phyloP scores from a whole-genome alignment of 140 eudicot species.

The Stevia rebaudiana region DNA sequence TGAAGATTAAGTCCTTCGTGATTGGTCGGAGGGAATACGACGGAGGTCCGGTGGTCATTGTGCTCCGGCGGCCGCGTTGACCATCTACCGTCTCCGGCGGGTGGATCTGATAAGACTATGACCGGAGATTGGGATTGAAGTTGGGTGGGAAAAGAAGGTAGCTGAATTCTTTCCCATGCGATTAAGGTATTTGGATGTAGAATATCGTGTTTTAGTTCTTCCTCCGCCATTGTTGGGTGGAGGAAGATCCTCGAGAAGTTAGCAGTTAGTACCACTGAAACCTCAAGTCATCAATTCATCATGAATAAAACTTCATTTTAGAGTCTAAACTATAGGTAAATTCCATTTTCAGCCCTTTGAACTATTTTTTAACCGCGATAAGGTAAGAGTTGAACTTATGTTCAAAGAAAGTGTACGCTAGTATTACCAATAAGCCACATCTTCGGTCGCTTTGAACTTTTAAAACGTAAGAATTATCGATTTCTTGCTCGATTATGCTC shows the following conservation, averaged over 20 bases:
- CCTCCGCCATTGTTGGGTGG: slow-evolving; percentile 30
- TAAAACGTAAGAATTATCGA: too few species aligned
- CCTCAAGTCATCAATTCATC: background rate
- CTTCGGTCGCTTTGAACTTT: too few species aligned
- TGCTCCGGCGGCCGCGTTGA: slow-evolving; percentile 12
- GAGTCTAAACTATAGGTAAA: background rate
- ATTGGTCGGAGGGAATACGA: slow-evolving; percentile 52
- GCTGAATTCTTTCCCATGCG: slow-evolving; percentile 23
- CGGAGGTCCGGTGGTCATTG: slow-evolving; percentile 10
- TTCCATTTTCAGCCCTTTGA: background rate
- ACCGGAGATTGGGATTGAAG: slow-evolving; percentile 19
- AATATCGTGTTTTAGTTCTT: background rate
- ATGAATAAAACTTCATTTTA: background rate
- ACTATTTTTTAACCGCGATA: too few species aligned
- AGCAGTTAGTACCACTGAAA: background rate
- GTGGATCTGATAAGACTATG: slow-evolving; percentile 16
- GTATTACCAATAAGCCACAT: too few species aligned
- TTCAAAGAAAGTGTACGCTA: too few species aligned
- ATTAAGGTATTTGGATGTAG: slow-evolving; percentile 16
- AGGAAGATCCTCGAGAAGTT: slow-evolving; percentile 2
- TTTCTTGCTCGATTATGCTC: too few species aligned
- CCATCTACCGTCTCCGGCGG: background rate
- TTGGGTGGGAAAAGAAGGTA: slow-evolving; percentile 16
- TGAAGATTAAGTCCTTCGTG: slow-evolving; percentile 61
- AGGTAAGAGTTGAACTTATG: too few species aligned